These are phyloP conservation scores for Amylocystis lapponica DNA, from an alignment of 768 basidiomycete genomes.

Conservation along the genomic window DNA sequence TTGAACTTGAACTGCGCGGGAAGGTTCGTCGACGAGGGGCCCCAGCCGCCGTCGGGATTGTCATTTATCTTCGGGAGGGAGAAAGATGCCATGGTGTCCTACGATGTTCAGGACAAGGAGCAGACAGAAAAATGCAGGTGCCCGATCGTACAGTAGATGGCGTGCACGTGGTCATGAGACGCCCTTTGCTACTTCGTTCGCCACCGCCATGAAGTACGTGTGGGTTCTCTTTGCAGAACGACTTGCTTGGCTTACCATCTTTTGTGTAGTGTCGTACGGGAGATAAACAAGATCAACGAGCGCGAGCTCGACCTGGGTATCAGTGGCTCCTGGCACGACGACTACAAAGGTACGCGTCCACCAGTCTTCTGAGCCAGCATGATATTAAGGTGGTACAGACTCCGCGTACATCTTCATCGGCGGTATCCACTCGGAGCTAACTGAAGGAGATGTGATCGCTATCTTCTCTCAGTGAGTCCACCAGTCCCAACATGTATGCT, in stretches of 20 bases:
- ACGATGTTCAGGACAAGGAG: constrained; percentile 5
- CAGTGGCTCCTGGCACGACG: constrained; percentile 88
- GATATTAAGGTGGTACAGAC: constrained; percentile 39
- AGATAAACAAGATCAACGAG: constrained; percentile 92
- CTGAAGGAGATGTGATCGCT: constrained; percentile 95
- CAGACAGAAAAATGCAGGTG: not conserved
- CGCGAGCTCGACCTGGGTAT: constrained; percentile 77
- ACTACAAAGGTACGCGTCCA: constrained; percentile 67
- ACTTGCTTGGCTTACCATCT: constrained; percentile 6
- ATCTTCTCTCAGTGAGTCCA: constrained; percentile 91
- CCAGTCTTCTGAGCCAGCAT: constrained; percentile 1
- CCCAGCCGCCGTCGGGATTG: constrained; percentile 93
- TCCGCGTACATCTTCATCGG: constrained; percentile 95
- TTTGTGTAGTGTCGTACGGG: constrained; percentile 70
- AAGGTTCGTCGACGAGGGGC: constrained; percentile 74
- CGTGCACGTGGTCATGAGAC: too few relatives aligned
- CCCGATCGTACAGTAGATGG: too few relatives aligned
- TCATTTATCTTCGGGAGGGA: constrained; percentile 83
- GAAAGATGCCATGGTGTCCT: constrained; percentile 67
- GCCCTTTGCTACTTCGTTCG: not conserved
- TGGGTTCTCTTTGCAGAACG: not conserved
- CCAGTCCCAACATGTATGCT: too few relatives aligned
- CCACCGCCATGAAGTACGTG: constrained; percentile 65
- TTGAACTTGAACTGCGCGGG: constrained; percentile 95
- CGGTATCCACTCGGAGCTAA: constrained; percentile 81